phyloP scores from a whole-genome alignment of 2,329 filamentous ascomycete species.

The Thielaviopsis ethacetica region DNA sequence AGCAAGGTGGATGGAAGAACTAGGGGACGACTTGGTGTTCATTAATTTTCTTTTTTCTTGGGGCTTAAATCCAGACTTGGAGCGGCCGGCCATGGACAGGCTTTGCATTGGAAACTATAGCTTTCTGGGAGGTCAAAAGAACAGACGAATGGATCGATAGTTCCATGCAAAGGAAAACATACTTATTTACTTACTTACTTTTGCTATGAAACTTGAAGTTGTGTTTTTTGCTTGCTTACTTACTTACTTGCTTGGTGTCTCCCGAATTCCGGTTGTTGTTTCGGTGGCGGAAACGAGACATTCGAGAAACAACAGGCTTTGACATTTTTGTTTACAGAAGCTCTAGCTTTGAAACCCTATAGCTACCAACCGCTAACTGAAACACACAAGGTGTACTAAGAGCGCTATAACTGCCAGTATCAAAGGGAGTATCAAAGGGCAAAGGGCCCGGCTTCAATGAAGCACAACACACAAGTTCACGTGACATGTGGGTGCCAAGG shows the following conservation, averaged over 20 bases:
- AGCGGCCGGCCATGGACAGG: background rate
- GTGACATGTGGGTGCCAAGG: background rate
- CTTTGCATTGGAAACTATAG: constrained; percentile 8
- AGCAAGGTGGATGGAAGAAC: constrained; percentile 1
- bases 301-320: too few species aligned
- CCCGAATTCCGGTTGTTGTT: background rate
- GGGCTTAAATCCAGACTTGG: background rate
- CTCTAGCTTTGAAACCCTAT: background rate
- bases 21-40: too few species aligned
- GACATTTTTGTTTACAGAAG: background rate
- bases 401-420: background rate
- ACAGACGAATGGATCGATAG: background rate
- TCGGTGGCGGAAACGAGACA: background rate
- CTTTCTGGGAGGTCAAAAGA: background rate
- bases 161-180: background rate
- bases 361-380: background rate
- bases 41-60: background rate
- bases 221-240: too few species aligned
- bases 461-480: background rate
- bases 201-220: background rate
- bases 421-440: too few species aligned
- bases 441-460: too few species aligned
- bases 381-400: background rate
- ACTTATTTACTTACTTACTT: background rate
- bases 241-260: background rate